phyloP scores from a whole-genome alignment of 768 basidiomycete species.

The Fomitopsis serialis region DNA sequence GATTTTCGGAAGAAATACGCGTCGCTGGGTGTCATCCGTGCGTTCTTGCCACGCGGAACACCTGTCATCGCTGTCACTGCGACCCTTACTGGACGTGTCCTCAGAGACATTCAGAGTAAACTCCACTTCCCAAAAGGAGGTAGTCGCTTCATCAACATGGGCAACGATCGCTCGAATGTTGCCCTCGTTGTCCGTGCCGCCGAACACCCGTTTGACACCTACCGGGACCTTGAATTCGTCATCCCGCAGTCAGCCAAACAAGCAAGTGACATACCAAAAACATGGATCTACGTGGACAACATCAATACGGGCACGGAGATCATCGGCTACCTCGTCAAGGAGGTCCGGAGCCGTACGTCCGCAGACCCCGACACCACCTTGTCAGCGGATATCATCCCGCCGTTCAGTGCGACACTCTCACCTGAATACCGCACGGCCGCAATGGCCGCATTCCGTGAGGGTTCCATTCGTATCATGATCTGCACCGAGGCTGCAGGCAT shows the following conservation, averaged over 20 bases:
- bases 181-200: constrained; percentile 29
- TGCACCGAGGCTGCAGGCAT: constrained; percentile 35
- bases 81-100: constrained; percentile 24
- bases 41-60: constrained; percentile 22
- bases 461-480: constrained; percentile 25
- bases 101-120: constrained; percentile 22
- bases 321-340: constrained; percentile 21
- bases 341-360: too few species aligned
- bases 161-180: constrained; percentile 31
- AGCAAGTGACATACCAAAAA: constrained; percentile 18
- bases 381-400: constrained; percentile 15
- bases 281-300: constrained; percentile 28
- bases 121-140: constrained; percentile 20
- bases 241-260: constrained; percentile 11
- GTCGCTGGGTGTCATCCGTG: constrained; percentile 21
- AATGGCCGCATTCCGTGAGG: constrained; percentile 22
- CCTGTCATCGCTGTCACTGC: constrained; percentile 32
- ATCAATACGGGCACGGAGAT: constrained; percentile 21
- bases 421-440: constrained; percentile 16
- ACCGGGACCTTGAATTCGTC: constrained; percentile 30
- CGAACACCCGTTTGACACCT: constrained; percentile 27
- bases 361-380: constrained; percentile 9
- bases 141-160: constrained; percentile 19
- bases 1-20: constrained; percentile 30
- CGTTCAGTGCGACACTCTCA: constrained; percentile 23